Evolutionary conservation across 306 rosid genomes (phyloP), one percentile per base, ranked within the genome.

Genomic region (Inga laurina): DNA sequence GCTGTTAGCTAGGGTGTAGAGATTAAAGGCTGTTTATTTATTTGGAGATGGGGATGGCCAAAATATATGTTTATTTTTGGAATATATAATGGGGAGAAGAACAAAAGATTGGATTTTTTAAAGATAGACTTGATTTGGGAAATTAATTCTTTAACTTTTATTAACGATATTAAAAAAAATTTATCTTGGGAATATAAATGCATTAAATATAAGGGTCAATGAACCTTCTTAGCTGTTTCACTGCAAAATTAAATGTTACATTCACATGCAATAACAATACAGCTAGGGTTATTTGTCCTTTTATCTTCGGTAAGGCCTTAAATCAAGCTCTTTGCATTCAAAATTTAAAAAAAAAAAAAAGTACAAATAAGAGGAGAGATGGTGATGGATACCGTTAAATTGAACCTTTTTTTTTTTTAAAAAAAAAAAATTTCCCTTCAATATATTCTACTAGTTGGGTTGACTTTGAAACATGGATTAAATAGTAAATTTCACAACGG

Each of bases 161-260:
- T n/a, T 45, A 51, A 49, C 30, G 45, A 5, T 32, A 52, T 30
- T 49, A 8, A 16, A 74, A 74, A 6, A 49, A 52, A 10, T 1
- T 27, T 14, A 2, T 59, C 64, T 30, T 51, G 65, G 78, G 65
- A 77, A 61, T 15, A 48, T 21, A 44, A 62, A 62, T 77, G 8
- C 11, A 12, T 18, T 74, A 74, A 74, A 51, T 74, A 74, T 51
- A 8, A 74, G 78, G 78, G 66, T 74, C 78, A 74, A 74, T 52
- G 78, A 74, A 52, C 66, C 65, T 74, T 74, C 65, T 52, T 52
- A 74, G 66, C 78, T 51, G 66, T 74, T 74, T 74, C 78, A 74
- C 78, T 52, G 65, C 78, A 14, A 74, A 74, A 51, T 74, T 51
- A 32, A 51, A 51, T 46, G 65, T 51, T 34, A 49, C 46, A 74